Percentiles rank a stretch among this genome's conserved stretches.
Evolutionary conservation across 2,329 filamentous ascomycete species (phyloP).

Genomic region (Trichoderma polysporum): DNA sequence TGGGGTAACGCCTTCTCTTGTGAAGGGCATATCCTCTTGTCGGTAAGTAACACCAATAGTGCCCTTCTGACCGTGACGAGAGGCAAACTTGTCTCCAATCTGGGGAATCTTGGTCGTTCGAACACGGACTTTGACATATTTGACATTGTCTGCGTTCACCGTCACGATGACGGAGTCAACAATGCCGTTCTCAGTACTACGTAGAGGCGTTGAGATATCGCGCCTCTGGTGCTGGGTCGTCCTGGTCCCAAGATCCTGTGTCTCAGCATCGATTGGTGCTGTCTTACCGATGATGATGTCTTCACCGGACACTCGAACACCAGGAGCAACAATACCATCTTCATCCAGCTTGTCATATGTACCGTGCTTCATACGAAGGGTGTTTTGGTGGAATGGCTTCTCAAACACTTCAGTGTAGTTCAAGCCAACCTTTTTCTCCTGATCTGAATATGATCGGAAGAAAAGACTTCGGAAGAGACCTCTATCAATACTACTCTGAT

Average conservation of each 20-base stretch:
- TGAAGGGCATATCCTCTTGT: slow-evolving; percentile 99
- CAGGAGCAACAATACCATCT: slow-evolving; percentile 90
- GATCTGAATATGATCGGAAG: slow-evolving; percentile 95
- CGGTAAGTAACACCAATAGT: slow-evolving; percentile 98
- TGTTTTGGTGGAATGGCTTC: slow-evolving; percentile 86
- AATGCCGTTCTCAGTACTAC: slow-evolving; percentile 96
- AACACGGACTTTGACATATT: slow-evolving; percentile 96
- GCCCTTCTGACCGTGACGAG: slow-evolving; percentile 98
- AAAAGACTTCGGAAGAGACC: slow-evolving; percentile 96
- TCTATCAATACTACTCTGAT: slow-evolving; percentile 97
- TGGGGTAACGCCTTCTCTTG: slow-evolving; percentile 82
- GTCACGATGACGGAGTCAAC: slow-evolving; percentile 91
- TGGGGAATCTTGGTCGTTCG: slow-evolving; percentile 97
- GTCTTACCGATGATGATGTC: slow-evolving; percentile 99
- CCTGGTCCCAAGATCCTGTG: slow-evolving; percentile 88
- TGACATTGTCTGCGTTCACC: slow-evolving; percentile 89
- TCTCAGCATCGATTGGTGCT: slow-evolving; percentile 87
- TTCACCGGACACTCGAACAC: slow-evolving; percentile 91
- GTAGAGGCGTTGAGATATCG: slow-evolving; percentile 90
- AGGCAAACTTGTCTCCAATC: slow-evolving; percentile 99
- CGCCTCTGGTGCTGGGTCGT: slow-evolving; percentile 89
- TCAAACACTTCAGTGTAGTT: slow-evolving; percentile 92
- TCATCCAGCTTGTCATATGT: slow-evolving; percentile 98
- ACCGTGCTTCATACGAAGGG: slow-evolving; percentile 87
- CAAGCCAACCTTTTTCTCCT: slow-evolving; percentile 93